These are phyloP conservation scores for Colletotrichum graminicola DNA, from an alignment of 2,329 filamentous ascomycete species.

Conservation along the genomic window DNA sequence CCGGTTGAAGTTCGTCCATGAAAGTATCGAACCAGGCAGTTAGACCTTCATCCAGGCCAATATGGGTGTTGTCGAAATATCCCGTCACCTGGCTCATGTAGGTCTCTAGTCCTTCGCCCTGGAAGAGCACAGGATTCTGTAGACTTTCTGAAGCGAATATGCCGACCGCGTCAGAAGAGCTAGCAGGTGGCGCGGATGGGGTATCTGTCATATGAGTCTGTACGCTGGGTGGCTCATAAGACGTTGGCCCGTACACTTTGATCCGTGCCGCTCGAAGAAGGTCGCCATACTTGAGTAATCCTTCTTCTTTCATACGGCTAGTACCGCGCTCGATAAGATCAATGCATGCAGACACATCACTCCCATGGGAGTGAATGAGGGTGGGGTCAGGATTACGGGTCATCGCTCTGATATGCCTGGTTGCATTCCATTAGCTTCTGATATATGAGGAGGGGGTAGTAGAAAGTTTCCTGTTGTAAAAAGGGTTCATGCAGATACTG, in stretches of 20 bases:
- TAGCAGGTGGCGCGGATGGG: constrained; percentile 4
- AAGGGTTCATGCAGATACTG: neutral
- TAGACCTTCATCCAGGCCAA: constrained; percentile 41
- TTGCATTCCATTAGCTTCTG: neutral
- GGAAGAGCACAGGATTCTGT: constrained; percentile 26
- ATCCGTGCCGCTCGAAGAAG: constrained; percentile 40
- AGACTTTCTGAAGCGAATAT: constrained; percentile 8
- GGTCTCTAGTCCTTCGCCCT: constrained; percentile 37
- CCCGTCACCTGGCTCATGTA: constrained; percentile 41
- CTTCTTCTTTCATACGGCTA: constrained; percentile 11
- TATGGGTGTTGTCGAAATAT: constrained; percentile 37
- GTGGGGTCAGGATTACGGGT: constrained; percentile 6
- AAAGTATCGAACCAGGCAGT: constrained; percentile 41
- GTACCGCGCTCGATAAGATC: constrained; percentile 38
- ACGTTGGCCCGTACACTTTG: constrained; percentile 40
- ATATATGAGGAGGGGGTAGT: neutral
- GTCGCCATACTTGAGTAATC: constrained; percentile 29
- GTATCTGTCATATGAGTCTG: constrained; percentile 4
- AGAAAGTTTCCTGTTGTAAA: neutral
- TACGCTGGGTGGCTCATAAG: neutral
- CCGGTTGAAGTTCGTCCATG: constrained; percentile 35
- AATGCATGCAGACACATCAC: constrained; percentile 39
- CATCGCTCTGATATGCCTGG: constrained; percentile 29
- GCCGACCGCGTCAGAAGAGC: constrained; percentile 5
- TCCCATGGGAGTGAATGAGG: constrained; percentile 27